These are phyloP conservation scores for Penicillium concentricum DNA, from an alignment of 2,329 filamentous ascomycete genomes.

Conservation along the genomic window DNA sequence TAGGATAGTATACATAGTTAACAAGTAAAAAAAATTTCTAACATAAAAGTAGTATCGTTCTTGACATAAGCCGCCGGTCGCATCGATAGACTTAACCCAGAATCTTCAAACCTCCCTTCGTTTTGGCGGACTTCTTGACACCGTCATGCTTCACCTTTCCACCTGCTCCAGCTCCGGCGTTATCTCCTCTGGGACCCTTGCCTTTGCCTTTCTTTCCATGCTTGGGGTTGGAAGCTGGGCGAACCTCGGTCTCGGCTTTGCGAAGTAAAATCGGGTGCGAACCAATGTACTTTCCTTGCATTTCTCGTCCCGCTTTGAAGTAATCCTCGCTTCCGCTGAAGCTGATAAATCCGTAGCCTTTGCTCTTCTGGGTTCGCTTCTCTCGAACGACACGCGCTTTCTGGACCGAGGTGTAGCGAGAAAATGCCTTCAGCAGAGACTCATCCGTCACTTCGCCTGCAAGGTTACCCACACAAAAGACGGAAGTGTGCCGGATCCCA, in stretches of 20 bases:
- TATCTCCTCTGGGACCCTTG: conserved; percentile 29
- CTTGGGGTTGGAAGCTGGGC: conserved; percentile 66
- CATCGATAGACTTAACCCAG: conserved; percentile 35
- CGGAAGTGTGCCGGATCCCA: conserved; percentile 96
- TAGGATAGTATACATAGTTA: no score
- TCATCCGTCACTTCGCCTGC: conserved; percentile 98
- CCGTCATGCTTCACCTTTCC: conserved; percentile 46
- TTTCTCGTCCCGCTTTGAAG: conserved; percentile 93
- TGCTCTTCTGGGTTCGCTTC: conserved; percentile 93
- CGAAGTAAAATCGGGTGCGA: conserved; percentile 88
- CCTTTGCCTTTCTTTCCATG: conserved; percentile 56
- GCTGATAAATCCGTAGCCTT: conserved; percentile 94
- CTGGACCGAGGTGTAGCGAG: conserved; percentile 80
- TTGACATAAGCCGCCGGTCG: neutral
- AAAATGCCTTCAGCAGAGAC: conserved; percentile 88
- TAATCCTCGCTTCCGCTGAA: conserved; percentile 95
- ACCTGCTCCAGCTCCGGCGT: conserved; percentile 16
- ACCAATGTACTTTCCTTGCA: conserved; percentile 99
- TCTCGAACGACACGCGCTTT: conserved; percentile 93
- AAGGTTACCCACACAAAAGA: conserved; percentile 92
- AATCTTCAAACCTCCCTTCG: conserved; percentile 46
- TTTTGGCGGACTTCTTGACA: conserved; percentile 47
- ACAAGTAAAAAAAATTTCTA: no score
- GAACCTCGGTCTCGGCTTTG: conserved; percentile 89
- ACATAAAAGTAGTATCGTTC: neutral